Conservation (phyloP, 2,329 filamentous ascomycete genomes). For the Davidsoniella neocaledoniae region DNA sequence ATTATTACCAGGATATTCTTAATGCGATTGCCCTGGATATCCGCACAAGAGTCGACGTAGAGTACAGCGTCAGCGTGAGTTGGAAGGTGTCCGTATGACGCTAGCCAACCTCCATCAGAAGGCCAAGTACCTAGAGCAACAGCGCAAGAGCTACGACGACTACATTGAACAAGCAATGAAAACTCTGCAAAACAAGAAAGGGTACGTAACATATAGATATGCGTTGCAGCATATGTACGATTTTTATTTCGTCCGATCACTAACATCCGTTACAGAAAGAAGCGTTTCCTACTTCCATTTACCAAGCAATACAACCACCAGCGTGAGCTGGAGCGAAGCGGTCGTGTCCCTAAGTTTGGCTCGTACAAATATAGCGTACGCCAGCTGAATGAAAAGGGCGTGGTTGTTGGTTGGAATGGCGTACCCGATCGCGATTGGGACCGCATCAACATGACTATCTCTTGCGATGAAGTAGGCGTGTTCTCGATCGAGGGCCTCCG, state of each 20-base stretch:
- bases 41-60: constrained; percentile 83
- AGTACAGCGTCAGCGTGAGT: constrained; percentile 77
- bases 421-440: constrained; percentile 73
- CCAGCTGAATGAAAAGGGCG: constrained; percentile 79
- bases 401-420: constrained; percentile 80
- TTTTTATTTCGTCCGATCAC: background rate
- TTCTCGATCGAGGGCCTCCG: constrained; percentile 85
- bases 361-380: constrained; percentile 94
- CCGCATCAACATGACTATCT: constrained; percentile 85
- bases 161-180: constrained; percentile 98
- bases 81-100: constrained; percentile 68
- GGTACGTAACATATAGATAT: constrained; percentile 30
- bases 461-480: constrained; percentile 81
- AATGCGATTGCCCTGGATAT: constrained; percentile 96
- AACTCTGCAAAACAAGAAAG: constrained; percentile 92
- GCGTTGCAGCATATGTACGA: constrained; percentile 4
- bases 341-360: constrained; percentile 91
- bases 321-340: constrained; percentile 79
- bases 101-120: constrained; percentile 65
- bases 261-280: constrained; percentile 41
- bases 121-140: constrained; percentile 80
- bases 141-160: constrained; percentile 95
- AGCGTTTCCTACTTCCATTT: constrained; percentile 86
- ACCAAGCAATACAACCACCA: constrained; percentile 99
- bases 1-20: constrained; percentile 93